phyloP scores from a whole-genome alignment of 768 basidiomycete species.

The Melanogaster broomeanus region DNA sequence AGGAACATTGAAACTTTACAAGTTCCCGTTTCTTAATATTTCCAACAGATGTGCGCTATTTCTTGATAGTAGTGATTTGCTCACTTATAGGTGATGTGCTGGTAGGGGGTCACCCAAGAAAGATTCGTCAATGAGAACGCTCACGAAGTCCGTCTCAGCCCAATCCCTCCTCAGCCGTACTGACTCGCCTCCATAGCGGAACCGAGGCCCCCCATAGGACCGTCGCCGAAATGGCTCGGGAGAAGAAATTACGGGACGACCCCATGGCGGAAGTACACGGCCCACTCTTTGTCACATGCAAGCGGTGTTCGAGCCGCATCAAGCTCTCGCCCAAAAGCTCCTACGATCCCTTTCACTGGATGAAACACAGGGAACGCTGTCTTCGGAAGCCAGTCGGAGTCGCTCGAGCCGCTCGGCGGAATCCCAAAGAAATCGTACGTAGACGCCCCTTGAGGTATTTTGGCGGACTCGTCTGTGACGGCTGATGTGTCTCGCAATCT shows the following conservation, averaged over 20 bases:
- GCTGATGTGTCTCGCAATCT: constrained; percentile 2
- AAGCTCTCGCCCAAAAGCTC: constrained; percentile 68
- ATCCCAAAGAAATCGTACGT: constrained; percentile 27
- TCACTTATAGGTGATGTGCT: constrained; percentile 22
- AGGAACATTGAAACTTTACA: background rate
- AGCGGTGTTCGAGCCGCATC: constrained; percentile 54
- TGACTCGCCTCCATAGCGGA: constrained; percentile 21
- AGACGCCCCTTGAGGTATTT: background rate
- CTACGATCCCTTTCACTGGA: constrained; percentile 70
- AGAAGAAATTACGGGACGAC: constrained; percentile 54
- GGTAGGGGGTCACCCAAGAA: constrained; percentile 28
- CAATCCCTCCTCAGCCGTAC: background rate
- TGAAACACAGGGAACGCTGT: constrained; percentile 62
- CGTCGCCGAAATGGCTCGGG: constrained; percentile 48
- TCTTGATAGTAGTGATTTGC: constrained; percentile 9
- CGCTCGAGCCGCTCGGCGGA: constrained; percentile 12
- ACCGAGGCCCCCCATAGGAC: constrained; percentile 33
- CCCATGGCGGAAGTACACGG: constrained; percentile 52
- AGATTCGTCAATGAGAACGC: constrained; percentile 18
- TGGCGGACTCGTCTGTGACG: background rate
- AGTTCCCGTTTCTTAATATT: background rate
- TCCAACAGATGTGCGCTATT: constrained; percentile 21
- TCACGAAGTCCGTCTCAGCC: constrained; percentile 20
- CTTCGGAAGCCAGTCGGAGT: constrained; percentile 42
- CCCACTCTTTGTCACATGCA: constrained; percentile 55